Base-by-base conservation (phyloP, 495 filamentous ascomycete species). In the Ramalina intermedia region DNA sequence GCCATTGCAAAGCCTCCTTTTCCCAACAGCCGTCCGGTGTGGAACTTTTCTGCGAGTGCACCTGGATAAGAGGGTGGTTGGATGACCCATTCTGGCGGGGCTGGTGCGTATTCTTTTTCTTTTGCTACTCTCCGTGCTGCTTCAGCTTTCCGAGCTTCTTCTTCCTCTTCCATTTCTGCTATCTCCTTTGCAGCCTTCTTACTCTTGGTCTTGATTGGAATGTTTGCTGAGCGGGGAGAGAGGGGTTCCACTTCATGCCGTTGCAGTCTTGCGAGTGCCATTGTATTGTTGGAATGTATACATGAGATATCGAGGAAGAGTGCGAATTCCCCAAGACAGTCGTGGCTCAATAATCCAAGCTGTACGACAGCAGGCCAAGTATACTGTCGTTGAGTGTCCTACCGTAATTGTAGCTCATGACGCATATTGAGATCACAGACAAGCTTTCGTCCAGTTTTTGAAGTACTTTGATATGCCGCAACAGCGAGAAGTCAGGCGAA, bases 1-100 rank as follows among this genome's bases (percentile, higher is more conserved):
- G 91, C 96, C 24, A 94, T 83, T 17, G 91, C 91, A 61, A 98
- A 98, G 0, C 91, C 91, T 40, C 91, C 91, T 66, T 91, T 95
- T 0, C 91, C 91, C 39, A 98, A 69, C 46, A 84, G 78, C 37
- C 69, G 73, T n/a, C 90, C 91, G 6, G 87, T 84, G 37, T 78
- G 74, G 69, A 95, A 98, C 45, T 76, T 72, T 51, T 85, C 80
- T 45, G 82, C 80, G 65, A 83, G 72, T 56, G 74, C 73, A 37
- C 78, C 75, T 47, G 79, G 64, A 47, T 63, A 57, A 59, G 71
- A 67, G 36, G 74, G 61, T 43, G 86, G 87, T 60, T 95, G 87
- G 48, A 68, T 63, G 21, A 96, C 84, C 56, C 84, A 67, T 45
- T 78, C 63, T 24, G 91, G 90, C 16, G 86, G 87, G 33, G 80